Percentiles rank a stretch among this genome's conserved stretches.
Conservation (phyloP, 306 rosid species). For the Trifolium pratense region DNA sequence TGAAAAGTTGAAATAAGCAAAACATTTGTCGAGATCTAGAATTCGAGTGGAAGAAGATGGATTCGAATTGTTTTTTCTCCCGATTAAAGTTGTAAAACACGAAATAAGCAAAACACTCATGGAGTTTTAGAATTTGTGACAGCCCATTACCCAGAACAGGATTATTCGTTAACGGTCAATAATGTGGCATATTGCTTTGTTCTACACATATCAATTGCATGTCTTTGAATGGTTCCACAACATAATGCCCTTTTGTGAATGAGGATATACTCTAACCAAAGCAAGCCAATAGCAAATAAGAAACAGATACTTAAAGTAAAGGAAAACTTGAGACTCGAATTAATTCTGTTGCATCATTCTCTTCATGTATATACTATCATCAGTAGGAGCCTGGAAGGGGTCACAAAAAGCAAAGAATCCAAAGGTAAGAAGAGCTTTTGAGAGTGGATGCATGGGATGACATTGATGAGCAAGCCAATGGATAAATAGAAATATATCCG, state of each 20-base stretch:
- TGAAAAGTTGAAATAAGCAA: too few relatives aligned
- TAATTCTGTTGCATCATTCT: background rate
- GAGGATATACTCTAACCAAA: background rate
- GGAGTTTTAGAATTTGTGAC: too few relatives aligned
- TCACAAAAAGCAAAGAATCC: slow-evolving; percentile 35
- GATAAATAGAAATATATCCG: slow-evolving; percentile 35
- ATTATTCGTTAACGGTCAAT: slow-evolving; percentile 10
- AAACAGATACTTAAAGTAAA: slow-evolving; percentile 6
- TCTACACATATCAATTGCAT: background rate
- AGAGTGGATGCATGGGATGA: slow-evolving; percentile 30
- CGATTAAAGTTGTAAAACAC: too few relatives aligned
- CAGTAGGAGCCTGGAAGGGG: slow-evolving; percentile 10
- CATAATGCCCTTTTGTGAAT: background rate
- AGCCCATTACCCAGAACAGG: too few relatives aligned
- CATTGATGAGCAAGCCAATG: slow-evolving; percentile 24
- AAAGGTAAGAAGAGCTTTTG: slow-evolving; percentile 4
- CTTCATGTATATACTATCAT: slow-evolving; percentile 1
- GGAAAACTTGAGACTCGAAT: background rate
- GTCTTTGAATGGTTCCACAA: slow-evolving; percentile 5
- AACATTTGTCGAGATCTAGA: too few relatives aligned
- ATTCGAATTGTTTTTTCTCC: too few relatives aligned
- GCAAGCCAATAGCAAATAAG: slow-evolving; percentile 13
- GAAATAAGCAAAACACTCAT: too few relatives aligned
- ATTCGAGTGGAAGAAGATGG: too few relatives aligned
- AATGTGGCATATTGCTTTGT: background rate